Conservation (phyloP, 2,329 filamentous ascomycete genomes). For the Pestalotiopsis sp. region DNA sequence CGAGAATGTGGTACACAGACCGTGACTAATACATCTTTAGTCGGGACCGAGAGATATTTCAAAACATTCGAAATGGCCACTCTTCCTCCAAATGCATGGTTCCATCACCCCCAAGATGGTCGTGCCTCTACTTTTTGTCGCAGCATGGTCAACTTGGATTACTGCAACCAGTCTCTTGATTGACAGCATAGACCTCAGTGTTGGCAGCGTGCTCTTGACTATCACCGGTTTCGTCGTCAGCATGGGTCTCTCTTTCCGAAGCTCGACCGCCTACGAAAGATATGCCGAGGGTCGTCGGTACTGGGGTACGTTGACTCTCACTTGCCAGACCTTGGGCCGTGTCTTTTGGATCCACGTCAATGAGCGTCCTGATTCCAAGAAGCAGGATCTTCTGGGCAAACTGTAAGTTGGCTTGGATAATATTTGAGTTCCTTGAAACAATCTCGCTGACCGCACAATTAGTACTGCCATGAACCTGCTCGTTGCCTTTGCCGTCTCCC, state of each 20-base stretch:
- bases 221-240: slow-evolving; percentile 86
- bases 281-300: slow-evolving; percentile 62
- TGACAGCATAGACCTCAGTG: slow-evolving; percentile 45
- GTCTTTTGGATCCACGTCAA: slow-evolving; percentile 80
- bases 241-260: slow-evolving; percentile 77
- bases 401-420: slow-evolving; percentile 24
- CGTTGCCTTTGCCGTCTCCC: slow-evolving; percentile 73
- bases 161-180: slow-evolving; percentile 56
- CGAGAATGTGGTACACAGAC: background rate
- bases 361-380: slow-evolving; percentile 61
- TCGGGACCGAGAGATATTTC: slow-evolving; percentile 68
- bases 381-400: slow-evolving; percentile 72
- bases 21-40: slow-evolving; percentile 23
- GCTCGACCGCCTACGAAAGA: slow-evolving; percentile 77
- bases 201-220: slow-evolving; percentile 74
- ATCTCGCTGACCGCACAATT: background rate
- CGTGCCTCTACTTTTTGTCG: slow-evolving; percentile 66
- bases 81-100: slow-evolving; percentile 77
- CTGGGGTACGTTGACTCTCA: slow-evolving; percentile 63
- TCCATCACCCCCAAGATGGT: slow-evolving; percentile 76
- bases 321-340: slow-evolving; percentile 70
- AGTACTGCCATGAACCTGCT: slow-evolving; percentile 75
- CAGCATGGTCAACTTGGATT: slow-evolving; percentile 67
- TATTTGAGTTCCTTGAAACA: background rate
- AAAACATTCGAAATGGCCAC: slow-evolving; percentile 78